Evolutionary conservation across 345 rosid genomes (phyloP), one percentile per base, ranked within the genome.

Genomic region (Raphanus raphanistrum): DNA sequence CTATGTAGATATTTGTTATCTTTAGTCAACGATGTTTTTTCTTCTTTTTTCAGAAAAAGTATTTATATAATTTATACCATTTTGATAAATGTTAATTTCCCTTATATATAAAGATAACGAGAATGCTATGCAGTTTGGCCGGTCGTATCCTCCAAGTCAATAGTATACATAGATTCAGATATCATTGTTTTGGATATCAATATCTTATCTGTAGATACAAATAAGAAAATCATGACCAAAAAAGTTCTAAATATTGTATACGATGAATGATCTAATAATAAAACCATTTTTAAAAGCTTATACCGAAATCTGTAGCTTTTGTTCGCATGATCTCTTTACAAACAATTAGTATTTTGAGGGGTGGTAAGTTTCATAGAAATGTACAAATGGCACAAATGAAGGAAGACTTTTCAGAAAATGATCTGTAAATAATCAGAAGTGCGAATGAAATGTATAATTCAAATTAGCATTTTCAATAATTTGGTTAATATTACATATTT

Each of bases 281-380:
- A 52, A 15, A 54, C 26, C 59, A 26, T 10, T 26, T 26, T 26
- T 32, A 5, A 11, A 28, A 60, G 35, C 35, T 32, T 32, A 32
- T 32, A 4, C 4, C 35, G 35, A 32, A 32, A 8, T 7, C 43
- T 13, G 11, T 41, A 25, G 33, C 43, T 66, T 66, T 25, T 66
- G 55, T 41, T 41, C 55, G 32, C 17, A 25, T 66, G 70, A 38
- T 65, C 29, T 66, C 21, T 41, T 26, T 26, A 43, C 12, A 66
- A 26, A 27, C 29, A 64, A 64, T 45, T 66, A 67, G 13, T 48
- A 21, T 48, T 68, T 50, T 68, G 2, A n/a, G 45, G 4, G 16
- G 16, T 68, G 15, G 52, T 29, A 70, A 70, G 64, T 57, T 70
- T 54, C 73, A 55, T 41, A 41, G 3, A 41, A 41, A 9, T 70